Percentiles rank a stretch among this genome's conserved stretches.
phyloP scores from a whole-genome alignment of 192 early-diverging fungal genomes.

The Powellomyces hirtus region DNA sequence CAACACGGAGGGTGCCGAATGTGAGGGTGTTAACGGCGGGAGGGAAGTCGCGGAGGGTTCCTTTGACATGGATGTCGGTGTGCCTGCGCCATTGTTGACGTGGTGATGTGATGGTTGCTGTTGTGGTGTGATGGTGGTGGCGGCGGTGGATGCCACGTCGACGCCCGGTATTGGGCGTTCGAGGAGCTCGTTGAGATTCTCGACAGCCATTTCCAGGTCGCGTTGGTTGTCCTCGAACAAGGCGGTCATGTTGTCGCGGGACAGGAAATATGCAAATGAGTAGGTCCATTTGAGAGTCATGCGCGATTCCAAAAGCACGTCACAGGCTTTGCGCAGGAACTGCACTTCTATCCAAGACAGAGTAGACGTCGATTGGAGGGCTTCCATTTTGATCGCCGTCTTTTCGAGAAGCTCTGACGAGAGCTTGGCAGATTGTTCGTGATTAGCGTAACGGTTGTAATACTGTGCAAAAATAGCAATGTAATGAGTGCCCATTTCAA shows the following conservation, averaged over 20 bases:
- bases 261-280: constrained; percentile 93
- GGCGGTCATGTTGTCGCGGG: constrained; percentile 77
- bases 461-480: constrained; percentile 56
- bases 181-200: constrained; percentile 86
- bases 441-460: constrained; percentile 96
- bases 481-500: not conserved
- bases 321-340: constrained; percentile 90
- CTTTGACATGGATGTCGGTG: not conserved
- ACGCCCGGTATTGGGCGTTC: constrained; percentile 70
- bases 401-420: constrained; percentile 77
- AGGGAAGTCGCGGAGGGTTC: not conserved
- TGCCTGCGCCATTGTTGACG: not conserved
- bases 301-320: constrained; percentile 83
- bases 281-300: constrained; percentile 97
- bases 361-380: constrained; percentile 84
- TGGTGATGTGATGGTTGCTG: not conserved
- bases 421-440: constrained; percentile 90
- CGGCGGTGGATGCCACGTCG: not conserved
- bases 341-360: constrained; percentile 99
- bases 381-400: constrained; percentile 94
- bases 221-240: constrained; percentile 98
- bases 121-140: not conserved
- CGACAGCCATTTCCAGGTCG: constrained; percentile 97
- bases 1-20: not conserved
- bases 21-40: not conserved